phyloP scores from a whole-genome alignment of 192 early-diverging fungal species.

The Gaertneriomyces semiglobifer region DNA sequence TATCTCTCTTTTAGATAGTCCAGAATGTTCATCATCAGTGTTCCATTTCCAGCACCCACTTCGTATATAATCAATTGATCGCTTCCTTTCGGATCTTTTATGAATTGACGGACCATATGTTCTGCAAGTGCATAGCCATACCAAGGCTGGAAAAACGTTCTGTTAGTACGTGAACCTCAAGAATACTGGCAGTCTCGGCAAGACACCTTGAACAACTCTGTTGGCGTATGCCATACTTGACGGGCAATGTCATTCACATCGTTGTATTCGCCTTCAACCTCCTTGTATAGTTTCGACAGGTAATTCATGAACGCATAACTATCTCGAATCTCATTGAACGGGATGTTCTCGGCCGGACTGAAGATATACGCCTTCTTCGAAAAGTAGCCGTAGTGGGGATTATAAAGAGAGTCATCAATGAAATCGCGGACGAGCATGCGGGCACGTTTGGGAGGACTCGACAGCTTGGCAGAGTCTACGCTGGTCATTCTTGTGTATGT shows the following conservation, averaged over 20 bases:
- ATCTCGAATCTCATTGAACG: constrained; percentile 65
- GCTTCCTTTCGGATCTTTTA: constrained; percentile 45
- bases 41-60: constrained; percentile 95
- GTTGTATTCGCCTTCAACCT: constrained; percentile 32
- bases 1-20: constrained; percentile 77
- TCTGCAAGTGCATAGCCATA: constrained; percentile 90
- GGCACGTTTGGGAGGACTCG: constrained; percentile 18
- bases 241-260: constrained; percentile 55
- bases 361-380: constrained; percentile 79
- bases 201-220: constrained; percentile 80
- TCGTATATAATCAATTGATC: constrained; percentile 82
- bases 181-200: background rate
- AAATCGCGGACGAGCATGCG: constrained; percentile 66
- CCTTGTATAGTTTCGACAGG: constrained; percentile 68
- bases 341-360: constrained; percentile 35
- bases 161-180: background rate
- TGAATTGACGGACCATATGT: constrained; percentile 79
- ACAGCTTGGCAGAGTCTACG: constrained; percentile 6
- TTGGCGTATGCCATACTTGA: constrained; percentile 98
- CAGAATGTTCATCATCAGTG: constrained; percentile 89
- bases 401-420: constrained; percentile 93
- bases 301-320: constrained; percentile 79
- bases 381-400: constrained; percentile 96
- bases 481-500: constrained; percentile 21
- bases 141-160: constrained; percentile 58